Evolutionary conservation across 768 basidiomycete genomes (phyloP).

Genomic region (Termitomyces sp.): DNA sequence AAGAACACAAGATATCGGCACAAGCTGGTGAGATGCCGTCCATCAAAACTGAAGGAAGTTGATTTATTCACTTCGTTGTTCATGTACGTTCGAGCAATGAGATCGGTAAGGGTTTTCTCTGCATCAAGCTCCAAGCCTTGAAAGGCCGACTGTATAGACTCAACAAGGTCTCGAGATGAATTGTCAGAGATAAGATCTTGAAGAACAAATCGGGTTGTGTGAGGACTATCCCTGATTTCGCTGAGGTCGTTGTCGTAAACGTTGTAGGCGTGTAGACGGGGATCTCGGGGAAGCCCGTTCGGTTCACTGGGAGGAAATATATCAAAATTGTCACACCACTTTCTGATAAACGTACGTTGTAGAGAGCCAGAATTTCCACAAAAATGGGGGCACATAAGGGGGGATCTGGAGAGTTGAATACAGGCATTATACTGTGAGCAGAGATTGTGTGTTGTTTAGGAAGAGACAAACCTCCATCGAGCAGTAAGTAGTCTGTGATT

Average conservation of each 20-base stretch:
- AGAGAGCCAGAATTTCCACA: too few relatives aligned
- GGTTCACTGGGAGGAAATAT: slow-evolving; percentile 9
- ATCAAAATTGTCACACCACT: too few relatives aligned
- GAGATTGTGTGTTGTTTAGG: too few relatives aligned
- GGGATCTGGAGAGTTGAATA: too few relatives aligned
- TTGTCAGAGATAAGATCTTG: slow-evolving; percentile 26
- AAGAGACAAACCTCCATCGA: too few relatives aligned
- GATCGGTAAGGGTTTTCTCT: slow-evolving; percentile 33
- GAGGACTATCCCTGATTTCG: slow-evolving; percentile 38
- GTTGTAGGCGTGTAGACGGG: slow-evolving; percentile 50
- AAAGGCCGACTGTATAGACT: slow-evolving; percentile 42
- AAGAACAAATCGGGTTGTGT: slow-evolving; percentile 33
- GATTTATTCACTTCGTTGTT: slow-evolving; percentile 20
- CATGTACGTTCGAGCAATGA: slow-evolving; percentile 31
- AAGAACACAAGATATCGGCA: slow-evolving; percentile 52
- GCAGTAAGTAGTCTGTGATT: too few relatives aligned
- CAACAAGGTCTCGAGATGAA: slow-evolving; percentile 32
- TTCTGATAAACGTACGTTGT: too few relatives aligned
- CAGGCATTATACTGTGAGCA: too few relatives aligned
- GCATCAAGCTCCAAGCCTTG: slow-evolving; percentile 38
- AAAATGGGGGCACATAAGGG: too few relatives aligned
- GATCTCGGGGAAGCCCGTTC: slow-evolving; percentile 25
- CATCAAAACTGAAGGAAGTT: slow-evolving; percentile 26
- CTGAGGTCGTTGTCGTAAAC: slow-evolving; percentile 47
- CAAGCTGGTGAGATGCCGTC: slow-evolving; percentile 31